Base-by-base conservation (phyloP, 129 eudicot species). In the Ambrosia artemisiifolia region DNA sequence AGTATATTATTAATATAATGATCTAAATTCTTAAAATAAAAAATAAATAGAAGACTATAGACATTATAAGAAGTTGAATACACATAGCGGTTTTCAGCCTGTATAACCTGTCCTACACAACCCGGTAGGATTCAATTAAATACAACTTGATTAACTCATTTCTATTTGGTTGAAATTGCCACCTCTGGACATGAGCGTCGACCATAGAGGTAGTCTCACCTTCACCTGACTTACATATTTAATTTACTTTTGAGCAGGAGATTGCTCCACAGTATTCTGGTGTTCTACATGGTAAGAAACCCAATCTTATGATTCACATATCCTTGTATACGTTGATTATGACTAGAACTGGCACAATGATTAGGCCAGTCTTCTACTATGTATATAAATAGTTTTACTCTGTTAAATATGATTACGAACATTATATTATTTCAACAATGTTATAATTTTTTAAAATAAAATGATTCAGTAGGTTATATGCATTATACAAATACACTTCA, bases 241-340 rank as follows among this genome's bases (percentile, higher is more conserved):
- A 12, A 47, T 79, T 75, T 61, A 36, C 16, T 65, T 60, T 74
- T 74, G 69, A 47, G 62, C 87, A 93, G 98, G 98, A 93, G 63
- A 85, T 93, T 47, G 88, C 98, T 44, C 98, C 98, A 53, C 88
- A 93, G 54, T 93, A 93, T 79, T 90, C 98, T 63, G 96, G 98
- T 60, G 91, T 93, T 63, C 74, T 93, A 60, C 96, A 93, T 54
- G 98, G 98, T 93, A 87, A 63, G 71, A 16, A 3, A 16, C 43
- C 40, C 53, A 70, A 53, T 70, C 19, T 70, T 57, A 56, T 33
- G n/a, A 75, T 33, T 42, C 30, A 4, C 68, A 54, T 42, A 61
- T 13, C 14, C 57, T 42, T 18, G 8, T n/a, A 28, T 35, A n/a
- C 6, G 18, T 51, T 18, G 12, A 17, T 53, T 53, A 7, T 53